A percentile compares a stretch with the other conserved stretches of the same genome.
These are phyloP conservation scores for Houttuynia cordata DNA, from an alignment of 164 flowering plant species.

Conservation along the genomic window DNA sequence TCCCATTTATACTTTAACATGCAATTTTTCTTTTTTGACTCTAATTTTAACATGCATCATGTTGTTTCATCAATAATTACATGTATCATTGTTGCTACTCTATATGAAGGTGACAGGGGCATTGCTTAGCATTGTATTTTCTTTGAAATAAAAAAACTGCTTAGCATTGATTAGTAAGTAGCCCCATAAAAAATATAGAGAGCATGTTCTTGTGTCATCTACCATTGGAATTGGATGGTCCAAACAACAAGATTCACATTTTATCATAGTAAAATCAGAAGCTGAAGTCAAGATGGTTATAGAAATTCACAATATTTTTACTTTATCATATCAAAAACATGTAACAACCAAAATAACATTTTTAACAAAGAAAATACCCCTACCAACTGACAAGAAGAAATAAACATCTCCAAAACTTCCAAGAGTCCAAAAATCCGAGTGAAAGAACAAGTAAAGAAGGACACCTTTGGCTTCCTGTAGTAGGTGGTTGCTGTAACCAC, in stretches of 20 bases:
- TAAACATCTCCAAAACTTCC: background rate
- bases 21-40: too few relatives aligned
- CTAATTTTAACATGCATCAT: too few relatives aligned
- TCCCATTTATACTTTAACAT: too few relatives aligned
- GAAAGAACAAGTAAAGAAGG: conserved; percentile 5
- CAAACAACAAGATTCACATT: background rate
- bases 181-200: too few relatives aligned
- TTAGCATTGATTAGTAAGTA: too few relatives aligned
- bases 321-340: too few relatives aligned
- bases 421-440: background rate
- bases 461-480: conserved; percentile 11
- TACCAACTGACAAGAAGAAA: conserved; percentile 12
- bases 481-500: conserved; percentile 13
- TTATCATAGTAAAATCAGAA: background rate
- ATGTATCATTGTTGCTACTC: too few relatives aligned
- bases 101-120: too few relatives aligned
- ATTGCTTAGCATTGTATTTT: too few relatives aligned
- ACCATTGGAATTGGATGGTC: background rate
- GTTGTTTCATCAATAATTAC: too few relatives aligned
- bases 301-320: too few relatives aligned
- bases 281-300: background rate
- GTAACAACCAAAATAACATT: background rate
- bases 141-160: too few relatives aligned
- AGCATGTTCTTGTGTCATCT: background rate
- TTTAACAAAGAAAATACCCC: background rate